Evolutionary conservation across 2,329 filamentous ascomycete species (phyloP), one percentile per base, ranked within the genome.

Genomic region (Fusarium sororula): DNA sequence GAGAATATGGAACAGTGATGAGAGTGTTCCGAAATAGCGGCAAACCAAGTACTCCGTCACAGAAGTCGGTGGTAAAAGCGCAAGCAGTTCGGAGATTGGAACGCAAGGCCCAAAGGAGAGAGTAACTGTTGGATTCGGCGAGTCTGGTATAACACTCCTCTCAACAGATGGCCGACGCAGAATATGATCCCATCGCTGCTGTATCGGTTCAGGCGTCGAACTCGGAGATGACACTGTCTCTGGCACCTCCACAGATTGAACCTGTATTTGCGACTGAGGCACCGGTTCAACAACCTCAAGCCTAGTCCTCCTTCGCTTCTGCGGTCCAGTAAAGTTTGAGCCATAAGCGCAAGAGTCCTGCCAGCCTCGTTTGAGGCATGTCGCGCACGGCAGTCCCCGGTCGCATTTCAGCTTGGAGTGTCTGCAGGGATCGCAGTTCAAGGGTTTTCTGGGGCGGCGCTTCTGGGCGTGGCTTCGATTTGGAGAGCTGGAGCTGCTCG

Each of bases 361-460:
- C 66, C 66, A 68, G 15, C 66, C 66, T 7, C 66, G 64, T 28
- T 68, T 68, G 20, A 68, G 37, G 12, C 66, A 68, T 5, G 64
- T 68, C 10, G 35, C 47, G 13, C 66, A 68, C 5, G 64, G 66
- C 3, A 68, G 10, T 39, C 67, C 64, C 15, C 66, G n/a, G 26
- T 68, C 66, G 56, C 66, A 68, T 68, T 63, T 62, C 18, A 68
- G 66, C 38, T 68, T 68, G 0, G 66, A 68, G 32, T 68, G 66
- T 24, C 66, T 54, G 32, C 66, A 68, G 20, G 66, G 66, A 20
- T 68, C 66, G 32, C 64, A 68, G 14, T 63, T 68, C 26, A 68
- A 53, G 28, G 66, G 64, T 28, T 68, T 68, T 55, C 66, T 39
- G 37, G 64, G 56, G 4, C 66, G 56, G 3, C 66, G 64, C 22